Conservation (phyloP, 2,329 filamentous ascomycete genomes). For the Aspergillus neotritici region DNA sequence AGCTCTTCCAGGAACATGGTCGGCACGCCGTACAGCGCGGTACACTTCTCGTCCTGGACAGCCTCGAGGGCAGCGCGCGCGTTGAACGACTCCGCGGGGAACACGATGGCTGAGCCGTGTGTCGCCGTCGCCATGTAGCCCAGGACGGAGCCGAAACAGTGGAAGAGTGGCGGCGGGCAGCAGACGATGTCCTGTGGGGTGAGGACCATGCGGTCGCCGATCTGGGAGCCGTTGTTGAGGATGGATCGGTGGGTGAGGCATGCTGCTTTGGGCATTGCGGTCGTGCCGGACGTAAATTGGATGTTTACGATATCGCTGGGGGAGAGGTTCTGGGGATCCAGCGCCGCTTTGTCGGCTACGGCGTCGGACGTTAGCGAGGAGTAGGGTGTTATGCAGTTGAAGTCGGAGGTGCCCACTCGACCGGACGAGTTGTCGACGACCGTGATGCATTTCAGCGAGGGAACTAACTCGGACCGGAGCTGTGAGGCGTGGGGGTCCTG, state of each 20-base stretch:
- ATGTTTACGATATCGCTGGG: conserved; percentile 80
- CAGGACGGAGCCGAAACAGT: conserved; percentile 83
- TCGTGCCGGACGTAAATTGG: conserved; percentile 96
- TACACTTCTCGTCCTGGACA: conserved; percentile 58
- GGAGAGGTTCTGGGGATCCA: conserved; percentile 47
- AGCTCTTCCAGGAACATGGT: conserved; percentile 94
- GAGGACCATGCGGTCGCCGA: conserved; percentile 79
- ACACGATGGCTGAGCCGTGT: conserved; percentile 71
- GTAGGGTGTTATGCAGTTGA: conserved; percentile 45
- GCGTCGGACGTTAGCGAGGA: conserved; percentile 41
- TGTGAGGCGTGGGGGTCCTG: conserved; percentile 41
- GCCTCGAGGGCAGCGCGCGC: conserved; percentile 63
- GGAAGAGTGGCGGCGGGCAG: conserved; percentile 54
- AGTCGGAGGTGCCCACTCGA: conserved; percentile 43
- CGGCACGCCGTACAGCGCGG: conserved; percentile 77
- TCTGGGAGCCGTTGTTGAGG: conserved; percentile 83
- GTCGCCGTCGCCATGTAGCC: conserved; percentile 97
- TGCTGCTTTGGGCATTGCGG: conserved; percentile 82
- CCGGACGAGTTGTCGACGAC: conserved; percentile 70
- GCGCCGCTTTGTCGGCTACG: conserved; percentile 31
- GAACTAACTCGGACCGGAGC: conserved; percentile 55
- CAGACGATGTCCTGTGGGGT: conserved; percentile 63
- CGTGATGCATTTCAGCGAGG: conserved; percentile 65
- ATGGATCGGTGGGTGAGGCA: conserved; percentile 82
- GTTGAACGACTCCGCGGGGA: conserved; percentile 82